Evolutionary conservation across 2,329 filamentous ascomycete genomes (phyloP).

Genomic region (Talaromyces sp.): DNA sequence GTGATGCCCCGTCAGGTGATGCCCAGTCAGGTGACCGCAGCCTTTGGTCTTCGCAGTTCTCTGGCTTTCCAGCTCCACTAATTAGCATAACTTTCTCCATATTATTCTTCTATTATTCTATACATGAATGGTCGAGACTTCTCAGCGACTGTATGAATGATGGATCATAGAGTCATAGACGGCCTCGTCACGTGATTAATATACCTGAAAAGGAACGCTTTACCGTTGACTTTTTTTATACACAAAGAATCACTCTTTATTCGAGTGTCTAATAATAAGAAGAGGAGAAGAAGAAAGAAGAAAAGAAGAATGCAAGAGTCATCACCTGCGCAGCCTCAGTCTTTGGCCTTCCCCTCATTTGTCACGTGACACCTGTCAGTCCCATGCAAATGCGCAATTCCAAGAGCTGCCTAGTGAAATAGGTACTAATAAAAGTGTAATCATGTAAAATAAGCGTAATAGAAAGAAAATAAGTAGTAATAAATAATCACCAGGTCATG

Average conservation of each 20-base stretch:
- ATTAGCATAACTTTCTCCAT: no score
- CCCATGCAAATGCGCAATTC: background rate
- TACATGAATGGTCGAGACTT: no score
- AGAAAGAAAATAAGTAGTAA: background rate
- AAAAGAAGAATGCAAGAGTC: background rate
- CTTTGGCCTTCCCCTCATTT: background rate
- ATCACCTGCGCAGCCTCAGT: background rate
- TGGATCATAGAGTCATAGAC: no score
- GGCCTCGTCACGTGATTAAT: no score
- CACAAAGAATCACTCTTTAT: no score
- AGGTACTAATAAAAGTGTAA: background rate
- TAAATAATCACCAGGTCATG: background rate
- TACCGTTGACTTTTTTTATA: no score
- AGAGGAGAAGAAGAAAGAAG: no score
- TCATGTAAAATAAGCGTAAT: background rate
- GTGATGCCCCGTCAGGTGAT: background rate
- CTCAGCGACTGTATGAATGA: no score
- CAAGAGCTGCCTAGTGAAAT: background rate
- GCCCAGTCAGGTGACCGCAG: background rate
- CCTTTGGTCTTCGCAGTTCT: background rate
- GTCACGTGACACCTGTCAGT: background rate
- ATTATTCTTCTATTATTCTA: background rate
- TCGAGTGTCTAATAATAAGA: no score
- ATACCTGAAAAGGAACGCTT: no score
- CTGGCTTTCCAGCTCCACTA: background rate